Evolutionary conservation across 768 basidiomycete species (phyloP), one percentile per base, ranked within the genome.

Genomic region (Lanmaoa rubissima): DNA sequence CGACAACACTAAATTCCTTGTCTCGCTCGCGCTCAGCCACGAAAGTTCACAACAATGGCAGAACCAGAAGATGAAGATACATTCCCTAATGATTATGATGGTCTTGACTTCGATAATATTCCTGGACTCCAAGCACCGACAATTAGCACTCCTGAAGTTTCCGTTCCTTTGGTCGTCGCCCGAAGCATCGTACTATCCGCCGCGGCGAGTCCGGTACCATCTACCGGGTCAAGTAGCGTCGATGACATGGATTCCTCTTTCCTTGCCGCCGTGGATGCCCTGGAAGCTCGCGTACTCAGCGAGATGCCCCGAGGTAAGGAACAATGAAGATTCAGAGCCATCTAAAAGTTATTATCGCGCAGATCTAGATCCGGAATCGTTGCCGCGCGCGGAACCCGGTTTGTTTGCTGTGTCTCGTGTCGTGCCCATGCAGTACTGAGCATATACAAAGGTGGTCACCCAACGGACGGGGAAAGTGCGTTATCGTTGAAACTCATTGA

Each of bases 21-120:
- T n/a, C 31, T 44, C 31, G 9, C 36, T 40, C 12, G 31, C 32
- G 31, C 40, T n/a, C 46, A 8, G 11, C 40, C 28, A 58, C 54
- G 19, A 48, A 40, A 34, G 47, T 40, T 36, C 31, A 26, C 38
- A 39, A 45, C 44, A 44, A 74, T 74, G 73, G 47, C 68, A 35
- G 63, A 63, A 52, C 44, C 31, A 1, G 63, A 63, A 34, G 65
- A 62, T 1, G 73, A 73, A n/a, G 82, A 86, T 62, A 79, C 84
- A 53, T 88, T 80, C 54, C 78, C 78, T 0, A 85, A 86, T 62
- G 78, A 80, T 24, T 81, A 85, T 55, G 77, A 77, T 4, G 78
- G 76, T 16, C 44, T 83, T 21, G 75, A 79, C 59, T 81, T 78
- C 57, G 75, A 82, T 28, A 75, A 55, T 12, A 54, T 75, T 21